Evolutionary conservation across 192 early-diverging fungal species (phyloP).

Genomic region (Geosiphon pyriformis): DNA sequence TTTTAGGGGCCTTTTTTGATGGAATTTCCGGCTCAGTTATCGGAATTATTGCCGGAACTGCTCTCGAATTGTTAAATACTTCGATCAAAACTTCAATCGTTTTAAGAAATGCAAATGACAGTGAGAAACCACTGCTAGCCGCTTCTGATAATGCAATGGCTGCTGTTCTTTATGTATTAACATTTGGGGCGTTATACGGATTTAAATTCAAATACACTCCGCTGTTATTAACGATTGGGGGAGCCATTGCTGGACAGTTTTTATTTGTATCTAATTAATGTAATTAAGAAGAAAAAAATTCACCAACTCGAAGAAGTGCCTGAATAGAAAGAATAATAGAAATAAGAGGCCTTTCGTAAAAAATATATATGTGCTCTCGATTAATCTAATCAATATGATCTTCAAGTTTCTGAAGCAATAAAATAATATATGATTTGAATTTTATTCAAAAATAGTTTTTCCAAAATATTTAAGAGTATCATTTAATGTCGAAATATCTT

Average conservation of each 20-base stretch:
- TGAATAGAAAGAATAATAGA: no score
- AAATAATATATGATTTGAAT: no score
- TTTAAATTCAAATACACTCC: conserved; percentile 5
- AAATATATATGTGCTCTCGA: no score
- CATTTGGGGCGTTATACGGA: background rate
- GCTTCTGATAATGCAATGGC: conserved; percentile 11
- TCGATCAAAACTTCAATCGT: background rate
- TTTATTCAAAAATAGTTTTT: no score
- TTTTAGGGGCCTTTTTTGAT: conserved; percentile 27
- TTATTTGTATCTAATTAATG: no score
- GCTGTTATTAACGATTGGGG: conserved; percentile 4
- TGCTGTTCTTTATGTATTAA: conserved; percentile 17
- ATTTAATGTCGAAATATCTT: no score
- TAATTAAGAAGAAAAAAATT: no score
- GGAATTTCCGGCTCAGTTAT: conserved; percentile 25
- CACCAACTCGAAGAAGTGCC: no score
- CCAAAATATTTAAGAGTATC: no score
- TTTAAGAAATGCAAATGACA: background rate
- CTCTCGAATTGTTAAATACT: conserved; percentile 21
- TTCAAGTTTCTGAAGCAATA: no score
- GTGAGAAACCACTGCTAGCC: background rate
- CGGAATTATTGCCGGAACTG: conserved; percentile 25
- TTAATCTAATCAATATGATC: no score
- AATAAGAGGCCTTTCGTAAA: no score
- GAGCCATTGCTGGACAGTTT: conserved; percentile 24